Conservation (phyloP, 2,329 filamentous ascomycete species). For the Penicillium sumatraense region DNA sequence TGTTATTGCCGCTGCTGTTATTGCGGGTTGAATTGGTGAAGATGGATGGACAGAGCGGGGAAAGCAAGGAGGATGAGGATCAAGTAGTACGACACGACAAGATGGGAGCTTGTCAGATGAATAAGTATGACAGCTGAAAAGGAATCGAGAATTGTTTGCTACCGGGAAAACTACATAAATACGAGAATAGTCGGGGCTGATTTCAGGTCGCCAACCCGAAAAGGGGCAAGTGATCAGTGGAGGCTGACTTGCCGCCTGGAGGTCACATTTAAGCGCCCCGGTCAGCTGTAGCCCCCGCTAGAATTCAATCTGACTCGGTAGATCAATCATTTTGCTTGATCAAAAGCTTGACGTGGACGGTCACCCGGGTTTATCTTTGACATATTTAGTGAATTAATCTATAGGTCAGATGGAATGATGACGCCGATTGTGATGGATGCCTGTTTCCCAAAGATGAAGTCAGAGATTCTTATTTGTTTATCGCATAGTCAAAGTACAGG, state of each 20-base stretch:
- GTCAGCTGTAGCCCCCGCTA: slow-evolving; percentile 24
- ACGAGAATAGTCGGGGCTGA: background rate
- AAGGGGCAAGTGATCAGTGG: slow-evolving; percentile 19
- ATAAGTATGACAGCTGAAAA: background rate
- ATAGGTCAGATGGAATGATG: background rate
- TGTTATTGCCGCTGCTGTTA: background rate
- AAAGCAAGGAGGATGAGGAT: background rate
- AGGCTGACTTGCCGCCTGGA: slow-evolving; percentile 21
- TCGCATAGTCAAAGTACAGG: no score
- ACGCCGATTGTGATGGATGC: background rate
- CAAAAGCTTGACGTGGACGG: slow-evolving; percentile 13
- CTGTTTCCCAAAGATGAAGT: no score
- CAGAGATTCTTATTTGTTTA: background rate
- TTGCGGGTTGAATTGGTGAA: background rate
- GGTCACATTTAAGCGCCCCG: slow-evolving; percentile 28
- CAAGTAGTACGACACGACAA: background rate
- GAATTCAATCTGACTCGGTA: background rate
- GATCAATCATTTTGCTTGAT: slow-evolving; percentile 5
- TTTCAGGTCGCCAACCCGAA: background rate
- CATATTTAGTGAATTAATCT: background rate
- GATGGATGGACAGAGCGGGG: background rate
- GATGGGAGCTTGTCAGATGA: background rate
- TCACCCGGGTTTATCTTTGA: background rate
- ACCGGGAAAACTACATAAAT: background rate
- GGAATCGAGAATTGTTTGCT: background rate